These are phyloP conservation scores for Lentinus polychrous DNA, from an alignment of 1,284 basidiomycete genomes.

Conservation along the genomic window DNA sequence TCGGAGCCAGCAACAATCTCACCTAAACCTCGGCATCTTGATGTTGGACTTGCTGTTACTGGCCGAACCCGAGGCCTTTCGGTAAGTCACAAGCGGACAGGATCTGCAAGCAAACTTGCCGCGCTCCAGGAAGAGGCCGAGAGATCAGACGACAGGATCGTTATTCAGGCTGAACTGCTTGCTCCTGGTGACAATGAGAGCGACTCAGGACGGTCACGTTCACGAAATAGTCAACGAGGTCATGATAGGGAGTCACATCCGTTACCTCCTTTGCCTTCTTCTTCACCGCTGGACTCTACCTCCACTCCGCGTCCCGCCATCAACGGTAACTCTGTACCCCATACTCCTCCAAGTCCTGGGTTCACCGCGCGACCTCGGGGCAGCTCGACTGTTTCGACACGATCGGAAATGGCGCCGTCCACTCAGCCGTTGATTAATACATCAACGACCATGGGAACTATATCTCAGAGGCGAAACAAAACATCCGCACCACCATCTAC, in stretches of 20 bases:
- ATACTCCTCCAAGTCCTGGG: slow-evolving; percentile 25
- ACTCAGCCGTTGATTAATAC: slow-evolving; percentile 44
- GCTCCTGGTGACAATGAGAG: slow-evolving; percentile 22
- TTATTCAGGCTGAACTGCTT: slow-evolving; percentile 17
- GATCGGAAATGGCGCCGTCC: slow-evolving; percentile 31
- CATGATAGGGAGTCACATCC: slow-evolving; percentile 51
- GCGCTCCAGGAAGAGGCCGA: slow-evolving; percentile 57
- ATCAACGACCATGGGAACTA: slow-evolving; percentile 56
- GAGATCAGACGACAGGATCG: slow-evolving; percentile 24
- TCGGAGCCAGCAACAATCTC: slow-evolving; percentile 17
- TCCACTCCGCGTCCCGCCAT: slow-evolving; percentile 29
- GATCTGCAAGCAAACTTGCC: slow-evolving; percentile 50
- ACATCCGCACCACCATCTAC: slow-evolving; percentile 52
- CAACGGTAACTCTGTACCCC: slow-evolving; percentile 9
- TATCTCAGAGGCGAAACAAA: slow-evolving; percentile 62
- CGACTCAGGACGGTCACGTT: slow-evolving; percentile 18
- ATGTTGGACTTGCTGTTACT: slow-evolving; percentile 24
- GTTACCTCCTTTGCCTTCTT: slow-evolving; percentile 59
- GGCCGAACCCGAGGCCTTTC: slow-evolving; percentile 41
- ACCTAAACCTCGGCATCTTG: slow-evolving; percentile 20
- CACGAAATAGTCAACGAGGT: slow-evolving; percentile 15
- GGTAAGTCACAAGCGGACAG: slow-evolving; percentile 44
- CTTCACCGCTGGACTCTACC: slow-evolving; percentile 35
- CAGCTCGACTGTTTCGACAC: slow-evolving; percentile 39
- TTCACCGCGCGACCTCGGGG: slow-evolving; percentile 45